Base-by-base conservation (phyloP, 2,329 filamentous ascomycete genomes). In the Penicillium sp. region DNA sequence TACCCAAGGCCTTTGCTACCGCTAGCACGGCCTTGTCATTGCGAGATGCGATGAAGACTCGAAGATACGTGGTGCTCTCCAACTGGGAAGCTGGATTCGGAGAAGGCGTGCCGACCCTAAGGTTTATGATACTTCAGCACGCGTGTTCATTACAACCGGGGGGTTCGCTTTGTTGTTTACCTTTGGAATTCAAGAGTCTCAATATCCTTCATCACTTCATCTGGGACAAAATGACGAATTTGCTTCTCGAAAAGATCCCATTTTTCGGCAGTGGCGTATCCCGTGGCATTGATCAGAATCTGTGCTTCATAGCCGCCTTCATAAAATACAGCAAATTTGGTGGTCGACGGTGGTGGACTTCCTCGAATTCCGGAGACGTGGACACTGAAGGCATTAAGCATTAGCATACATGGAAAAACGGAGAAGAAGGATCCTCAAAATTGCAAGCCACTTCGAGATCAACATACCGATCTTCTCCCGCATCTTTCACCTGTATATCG, bases 131-230 rank as follows among this genome's bases (percentile, higher is more conserved):
- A 22, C 3, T 24, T 50, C 21, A 55, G 51, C 21, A 21, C n/a
- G 19, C 16, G 3, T 41, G 9, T 19, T 22, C 19, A 5, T 5
- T 16, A 31, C 26, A 9, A 9, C 14, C 22, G 14, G 11, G 8
- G 13, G 11, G 5, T 26, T 39, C n/a, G 11, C 7, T 9, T 19
- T 21, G 21, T 11, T 27, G 52, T 56, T 53, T 65, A 73, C 64
- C 77, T 67, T 64, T 84, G 81, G 51, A 84, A 84, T 37, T 84
- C 81, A n/a, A 85, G 70, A 3, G 80, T 67, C 53, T 83, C 77
- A 45, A 83, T 74, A 33, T 77, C 69, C 21, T 78, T 69, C 24
- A 72, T 55, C 5, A 75, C 68, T 1, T 71, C 72, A 27, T 77
- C 68, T n/a, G 74, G 64, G 14, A 84, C 69, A 4, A 75, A 75